Base-by-base conservation (phyloP, 495 filamentous ascomycete species). In the Aspergillus homomorphus region DNA sequence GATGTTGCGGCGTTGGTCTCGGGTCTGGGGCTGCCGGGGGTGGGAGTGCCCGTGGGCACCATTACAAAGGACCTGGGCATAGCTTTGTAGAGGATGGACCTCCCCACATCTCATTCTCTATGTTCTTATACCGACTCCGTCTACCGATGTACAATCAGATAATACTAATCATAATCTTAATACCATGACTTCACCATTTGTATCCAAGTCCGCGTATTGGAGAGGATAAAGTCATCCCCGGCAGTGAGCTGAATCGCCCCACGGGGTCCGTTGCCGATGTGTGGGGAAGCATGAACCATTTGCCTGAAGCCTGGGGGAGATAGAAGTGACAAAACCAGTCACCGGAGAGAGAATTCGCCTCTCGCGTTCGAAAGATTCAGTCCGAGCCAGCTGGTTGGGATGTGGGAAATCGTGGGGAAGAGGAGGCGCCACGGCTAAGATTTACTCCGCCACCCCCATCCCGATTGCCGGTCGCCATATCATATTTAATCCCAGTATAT, bases 361-460 rank as follows among this genome's bases (percentile, higher is more conserved):
- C 45, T 2, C 43, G 18, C 19, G 45, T 23, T 22, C 21, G 16
- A 16, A 16, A 20, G 23, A 16, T 6, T 5, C 23, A 42, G 20
- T 15, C 15, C 23, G 46, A 48, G 22, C 41, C 15, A 19, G 38
- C 26, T 48, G 44, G 26, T 26, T 45, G 48, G 50, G 38, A 19
- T 62, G 63, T 66, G 63, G 63, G 63, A 61, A 48, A 28, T 45
- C 54, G 63, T 61, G 60, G 60, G 57, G 63, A 60, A 20, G 22
- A 30, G 33, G n/a, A 28, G n/a, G 45, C 24, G 4, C 10, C 15
- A 18, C 59, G 63, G 63, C 10, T 65, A 61, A 65, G 30, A 53
- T 33, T 48, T 57, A 30, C 41, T 6, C 63, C 63, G 59, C 59
- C 21, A 4, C 28, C 15, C 16, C 41, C 2, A 22, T 7, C 44